phyloP scores from a whole-genome alignment of 2,329 filamentous ascomycete genomes.

The Pleomassaria siparia region DNA sequence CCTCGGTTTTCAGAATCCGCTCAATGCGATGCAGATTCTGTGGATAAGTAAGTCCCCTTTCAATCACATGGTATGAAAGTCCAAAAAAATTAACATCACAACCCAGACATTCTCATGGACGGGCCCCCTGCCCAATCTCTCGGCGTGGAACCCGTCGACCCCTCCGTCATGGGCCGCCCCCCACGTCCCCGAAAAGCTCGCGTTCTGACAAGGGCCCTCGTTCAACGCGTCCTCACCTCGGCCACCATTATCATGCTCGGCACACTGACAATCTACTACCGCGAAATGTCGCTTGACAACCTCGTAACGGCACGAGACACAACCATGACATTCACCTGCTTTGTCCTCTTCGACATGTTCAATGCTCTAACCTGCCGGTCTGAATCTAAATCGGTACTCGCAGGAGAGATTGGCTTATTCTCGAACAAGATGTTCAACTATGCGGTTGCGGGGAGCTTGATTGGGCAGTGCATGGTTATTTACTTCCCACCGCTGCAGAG shows the following conservation, averaged over 20 bases:
- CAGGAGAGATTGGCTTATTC: conserved; percentile 79
- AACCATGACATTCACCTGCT: conserved; percentile 99
- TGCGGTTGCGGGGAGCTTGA: conserved; percentile 80
- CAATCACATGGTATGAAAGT: conserved; percentile 1
- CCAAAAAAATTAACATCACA: conserved; percentile 25
- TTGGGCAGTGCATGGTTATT: conserved; percentile 87
- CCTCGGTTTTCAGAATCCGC: conserved; percentile 88
- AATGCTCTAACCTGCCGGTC: conserved; percentile 93
- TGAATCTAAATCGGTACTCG: conserved; percentile 83
- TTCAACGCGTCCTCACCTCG: conserved; percentile 83
- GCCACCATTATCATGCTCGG: conserved; percentile 89
- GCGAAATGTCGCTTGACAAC: conserved; percentile 84
- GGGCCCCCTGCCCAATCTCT: conserved; percentile 95
- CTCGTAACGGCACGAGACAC: conserved; percentile 89
- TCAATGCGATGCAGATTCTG: conserved; percentile 99
- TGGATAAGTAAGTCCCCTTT: conserved; percentile 83
- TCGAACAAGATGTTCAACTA: conserved; percentile 96
- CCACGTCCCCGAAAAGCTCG: conserved; percentile 84
- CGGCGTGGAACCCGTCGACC: conserved; percentile 92
- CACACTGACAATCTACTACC: conserved; percentile 86
- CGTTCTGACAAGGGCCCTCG: conserved; percentile 81
- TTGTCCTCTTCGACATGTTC: conserved; percentile 99
- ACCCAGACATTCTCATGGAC: conserved; percentile 96
- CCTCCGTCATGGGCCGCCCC: conserved; percentile 87
- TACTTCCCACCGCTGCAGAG: conserved; percentile 93